Conservation (phyloP, 2,329 filamentous ascomycete species). For the Colletotrichum eremochloae region DNA sequence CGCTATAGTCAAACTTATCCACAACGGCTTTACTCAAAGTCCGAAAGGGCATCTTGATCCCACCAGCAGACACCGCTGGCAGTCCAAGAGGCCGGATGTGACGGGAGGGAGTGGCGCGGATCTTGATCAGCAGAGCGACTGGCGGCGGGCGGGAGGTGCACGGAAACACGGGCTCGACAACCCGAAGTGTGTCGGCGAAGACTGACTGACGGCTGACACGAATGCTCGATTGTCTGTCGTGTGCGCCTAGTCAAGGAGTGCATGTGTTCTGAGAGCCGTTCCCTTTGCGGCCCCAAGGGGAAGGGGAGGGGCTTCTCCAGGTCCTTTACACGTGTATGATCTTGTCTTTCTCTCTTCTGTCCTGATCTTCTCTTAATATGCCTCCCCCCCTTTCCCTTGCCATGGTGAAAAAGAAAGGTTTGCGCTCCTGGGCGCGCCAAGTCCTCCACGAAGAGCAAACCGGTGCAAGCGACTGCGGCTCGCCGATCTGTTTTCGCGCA, state of each 20-base stretch:
- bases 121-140: slow-evolving; percentile 23
- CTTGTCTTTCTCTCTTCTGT: neutral
- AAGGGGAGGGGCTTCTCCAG: neutral
- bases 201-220: neutral
- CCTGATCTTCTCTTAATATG: neutral
- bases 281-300: neutral
- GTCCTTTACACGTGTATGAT: neutral
- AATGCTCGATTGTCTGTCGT: neutral
- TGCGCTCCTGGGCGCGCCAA: neutral
- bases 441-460: neutral
- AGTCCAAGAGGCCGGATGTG: neutral
- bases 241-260: neutral
- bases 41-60: neutral
- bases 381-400: neutral
- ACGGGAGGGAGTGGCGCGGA: slow-evolving; percentile 6
- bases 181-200: neutral
- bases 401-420: too few relatives aligned
- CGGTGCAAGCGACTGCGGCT: slow-evolving; percentile 28
- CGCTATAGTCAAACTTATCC: neutral
- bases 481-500: neutral
- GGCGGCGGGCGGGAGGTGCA: neutral
- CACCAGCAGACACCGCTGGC: slow-evolving; percentile 2
- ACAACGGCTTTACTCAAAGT: neutral
- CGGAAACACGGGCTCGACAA: neutral
- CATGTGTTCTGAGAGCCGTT: too few relatives aligned